A percentile compares a stretch with the other conserved stretches of the same genome.
Evolutionary conservation across 371 early-diverging fungal genomes (phyloP).

Genomic region (Rhizopus microsporus): DNA sequence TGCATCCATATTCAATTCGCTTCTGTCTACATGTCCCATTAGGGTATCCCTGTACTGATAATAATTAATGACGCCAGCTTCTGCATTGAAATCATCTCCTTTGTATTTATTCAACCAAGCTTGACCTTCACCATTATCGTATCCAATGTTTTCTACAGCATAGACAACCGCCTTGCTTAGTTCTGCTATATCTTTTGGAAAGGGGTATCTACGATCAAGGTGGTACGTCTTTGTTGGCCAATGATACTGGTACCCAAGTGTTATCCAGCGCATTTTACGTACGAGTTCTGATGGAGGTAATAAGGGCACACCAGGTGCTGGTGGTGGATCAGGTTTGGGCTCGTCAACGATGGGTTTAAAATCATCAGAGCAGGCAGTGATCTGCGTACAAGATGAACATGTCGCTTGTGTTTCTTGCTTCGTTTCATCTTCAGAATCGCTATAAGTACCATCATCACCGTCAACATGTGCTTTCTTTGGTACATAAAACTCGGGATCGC

Average conservation of each 20-base stretch:
- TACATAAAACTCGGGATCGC: slow-evolving; percentile 26
- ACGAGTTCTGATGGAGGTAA: slow-evolving; percentile 54
- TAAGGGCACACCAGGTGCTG: slow-evolving; percentile 30
- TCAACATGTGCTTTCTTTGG: slow-evolving; percentile 13
- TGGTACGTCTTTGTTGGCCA: slow-evolving; percentile 85
- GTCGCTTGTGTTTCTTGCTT: background rate
- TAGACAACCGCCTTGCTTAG: slow-evolving; percentile 62
- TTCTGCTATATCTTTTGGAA: slow-evolving; percentile 58
- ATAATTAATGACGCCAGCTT: slow-evolving; percentile 95
- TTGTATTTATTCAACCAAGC: slow-evolving; percentile 42
- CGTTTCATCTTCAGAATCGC: slow-evolving; percentile 7
- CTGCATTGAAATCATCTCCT: slow-evolving; percentile 63
- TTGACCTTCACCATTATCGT: slow-evolving; percentile 9
- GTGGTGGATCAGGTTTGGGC: slow-evolving; percentile 35
- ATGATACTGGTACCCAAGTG: slow-evolving; percentile 89
- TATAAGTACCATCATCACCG: slow-evolving; percentile 9
- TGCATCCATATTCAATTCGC: slow-evolving; percentile 87
- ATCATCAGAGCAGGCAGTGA: slow-evolving; percentile 28
- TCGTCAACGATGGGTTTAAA: slow-evolving; percentile 19
- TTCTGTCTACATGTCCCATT: slow-evolving; percentile 94
- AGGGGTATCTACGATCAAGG: slow-evolving; percentile 53
- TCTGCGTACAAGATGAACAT: background rate
- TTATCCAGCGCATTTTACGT: slow-evolving; percentile 80
- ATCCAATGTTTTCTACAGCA: slow-evolving; percentile 50
- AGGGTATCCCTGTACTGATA: slow-evolving; percentile 85